Base-by-base conservation (phyloP, 441 rosid genomes). In the Lepidium campestre region DNA sequence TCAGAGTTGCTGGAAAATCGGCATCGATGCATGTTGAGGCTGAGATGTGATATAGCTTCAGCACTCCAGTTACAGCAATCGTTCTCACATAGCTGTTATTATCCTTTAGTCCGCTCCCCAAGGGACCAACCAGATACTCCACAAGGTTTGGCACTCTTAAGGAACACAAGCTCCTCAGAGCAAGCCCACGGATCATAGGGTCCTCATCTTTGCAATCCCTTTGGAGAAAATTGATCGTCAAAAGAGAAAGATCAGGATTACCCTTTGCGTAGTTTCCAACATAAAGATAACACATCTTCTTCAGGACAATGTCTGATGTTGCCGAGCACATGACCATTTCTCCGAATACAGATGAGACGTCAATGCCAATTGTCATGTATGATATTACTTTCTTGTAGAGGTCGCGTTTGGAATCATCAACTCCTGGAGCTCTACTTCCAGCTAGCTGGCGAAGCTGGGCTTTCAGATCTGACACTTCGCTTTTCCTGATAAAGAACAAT, bases 311-410 rank as follows among this genome's bases (percentile, higher is more conserved):
- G 76, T 93, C 97, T 19, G 97, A 85, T 32, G 99, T 91, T 2
- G 95, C 97, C 0, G 96, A 93, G 78, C 99, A 93, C 99, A 93
- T 93, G 42, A 93, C 97, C 97, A 93, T 93, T 83, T 93, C 99
- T 12, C 99, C 96, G 34, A 93, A 93, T n/a, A 93, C 82, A 13
- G 97, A 79, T 3, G 99, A 85, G 67, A 93, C 99, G 22, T 93
- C 99, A 45, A 93, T 83, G 48, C 99, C 96, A 14, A 93, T 84
- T 4, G 96, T 93, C 99, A 91, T 93, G 77, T 84, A 82, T 1
- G 99, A 91, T 47, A 93, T 93, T 36, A 87, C 99, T 73, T 91
- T 93, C 87, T 93, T 93, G 84, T 74, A 93, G 57, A 93, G 87
- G 56, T 93, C 99, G 0, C 96, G 90, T 76, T 93, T 93, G 4